Percentiles rank a stretch among this genome's conserved stretches.
phyloP scores from a whole-genome alignment of 164 flowering plant genomes.

The Vitis rotundifolia region DNA sequence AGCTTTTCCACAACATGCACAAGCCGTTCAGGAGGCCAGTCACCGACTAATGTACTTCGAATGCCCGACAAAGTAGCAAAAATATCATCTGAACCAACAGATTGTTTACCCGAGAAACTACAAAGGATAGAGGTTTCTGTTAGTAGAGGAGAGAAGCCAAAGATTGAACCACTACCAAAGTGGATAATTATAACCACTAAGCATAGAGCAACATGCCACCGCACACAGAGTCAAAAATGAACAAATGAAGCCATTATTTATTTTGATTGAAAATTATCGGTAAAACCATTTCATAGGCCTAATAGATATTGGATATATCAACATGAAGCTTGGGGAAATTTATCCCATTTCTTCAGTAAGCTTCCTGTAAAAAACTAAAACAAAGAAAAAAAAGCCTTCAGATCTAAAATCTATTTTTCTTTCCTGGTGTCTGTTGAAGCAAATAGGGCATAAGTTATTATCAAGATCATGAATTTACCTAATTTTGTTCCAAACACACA shows the following conservation, averaged over 20 bases:
- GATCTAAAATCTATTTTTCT: too few species aligned
- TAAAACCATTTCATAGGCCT: not conserved
- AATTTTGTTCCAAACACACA: not conserved
- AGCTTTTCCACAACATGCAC: constrained; percentile 97
- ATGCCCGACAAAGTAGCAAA: constrained; percentile 55
- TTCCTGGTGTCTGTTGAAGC: too few species aligned
- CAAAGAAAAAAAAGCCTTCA: not conserved
- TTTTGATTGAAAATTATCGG: not conserved
- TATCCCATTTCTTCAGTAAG: not conserved
- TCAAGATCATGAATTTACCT: too few species aligned
- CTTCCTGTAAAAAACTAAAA: not conserved
- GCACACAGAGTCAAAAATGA: too few species aligned
- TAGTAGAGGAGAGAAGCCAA: constrained; percentile 2
- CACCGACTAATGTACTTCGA: constrained; percentile 78
- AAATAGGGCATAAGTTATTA: too few species aligned
- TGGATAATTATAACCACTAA: not conserved
- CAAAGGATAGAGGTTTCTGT: constrained; percentile 2
- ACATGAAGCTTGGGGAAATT: not conserved
- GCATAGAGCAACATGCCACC: not conserved
- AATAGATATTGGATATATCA: not conserved
- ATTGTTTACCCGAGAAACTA: constrained; percentile 77
- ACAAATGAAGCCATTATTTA: too few species aligned
- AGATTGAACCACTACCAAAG: not conserved
- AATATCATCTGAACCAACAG: constrained; percentile 64
- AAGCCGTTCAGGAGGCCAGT: constrained; percentile 84